Base-by-base conservation (phyloP, 441 rosid genomes). In the Pelargonium fulgidum region DNA sequence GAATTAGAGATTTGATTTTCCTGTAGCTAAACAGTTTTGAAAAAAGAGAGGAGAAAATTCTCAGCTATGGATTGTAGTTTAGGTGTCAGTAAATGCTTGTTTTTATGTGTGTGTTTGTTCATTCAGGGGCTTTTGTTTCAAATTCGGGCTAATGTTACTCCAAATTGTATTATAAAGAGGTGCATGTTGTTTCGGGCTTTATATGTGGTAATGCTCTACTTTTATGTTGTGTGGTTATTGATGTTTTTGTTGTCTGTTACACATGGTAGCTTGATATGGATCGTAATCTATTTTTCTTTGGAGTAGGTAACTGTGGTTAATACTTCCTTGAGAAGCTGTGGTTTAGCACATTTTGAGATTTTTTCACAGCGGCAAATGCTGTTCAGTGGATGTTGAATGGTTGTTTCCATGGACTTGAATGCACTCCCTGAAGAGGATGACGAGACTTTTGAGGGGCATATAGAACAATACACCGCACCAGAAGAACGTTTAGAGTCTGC, bases 361-460 rank as follows among this genome's bases (percentile, higher is more conserved):
- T 50, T 19, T 75, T 54, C 29, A 6, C 68, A 22, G 14, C 67
- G 42, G 36, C 16, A 64, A 70, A 83, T 86, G 90, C 48, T 79
- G 68, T 64, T 70, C 24, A 64, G 82, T 79, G 64, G 58, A 75
- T 70, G 85, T 75, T 88, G 90, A 88, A 85, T 91, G 93, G 83
- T 83, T 77, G 88, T 87, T 76, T 82, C 86, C 64, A 92, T 92
- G 99, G 98, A 94, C 78, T 73, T 94, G 66, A 94, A 94, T 85
- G 98, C 86, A 70, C 76, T 86, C 72, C 99, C 99, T n/a, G 99
- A 94, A 75, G 98, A 90, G 61, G 96, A 92, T n/a, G 99, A 94
- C n/a, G 99, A 91, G 70, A 84, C 77, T 48, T 87, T 80, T 65
- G 96, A 85, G 17, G 67, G 85, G 66, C 92, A 69, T 68, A 58